A percentile compares a stretch with the other conserved stretches of the same genome.
These are phyloP conservation scores for Phytopythium ostracodes DNA, from an alignment of 352 stramenopile species.

Conservation along the genomic window DNA sequence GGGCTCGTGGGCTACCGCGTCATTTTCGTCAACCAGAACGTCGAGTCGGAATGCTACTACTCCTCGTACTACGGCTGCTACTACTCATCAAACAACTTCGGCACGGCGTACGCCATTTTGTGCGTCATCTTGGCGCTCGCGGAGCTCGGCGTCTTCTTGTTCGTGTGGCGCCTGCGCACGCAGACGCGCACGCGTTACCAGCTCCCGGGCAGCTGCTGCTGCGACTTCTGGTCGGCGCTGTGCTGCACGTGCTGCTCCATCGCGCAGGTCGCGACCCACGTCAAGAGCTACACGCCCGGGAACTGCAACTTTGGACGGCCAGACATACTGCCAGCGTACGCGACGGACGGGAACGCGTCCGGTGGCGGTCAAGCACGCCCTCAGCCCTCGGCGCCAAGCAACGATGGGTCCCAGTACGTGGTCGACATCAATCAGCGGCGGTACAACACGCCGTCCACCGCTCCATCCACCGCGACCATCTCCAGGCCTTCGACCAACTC, in stretches of 20 bases:
- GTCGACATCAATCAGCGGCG: neutral
- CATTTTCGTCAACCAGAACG: neutral
- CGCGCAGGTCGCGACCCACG: slow-evolving; percentile 49
- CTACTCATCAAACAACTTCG: neutral
- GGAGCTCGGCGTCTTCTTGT: slow-evolving; percentile 1
- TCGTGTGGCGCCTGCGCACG: slow-evolving; percentile 35
- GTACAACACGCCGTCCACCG: slow-evolving; percentile 2
- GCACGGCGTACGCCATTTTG: slow-evolving; percentile 2
- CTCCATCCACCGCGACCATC: neutral
- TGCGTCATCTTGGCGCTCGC: neutral
- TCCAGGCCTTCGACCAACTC: slow-evolving; percentile 5
- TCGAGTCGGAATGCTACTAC: neutral
- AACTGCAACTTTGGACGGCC: slow-evolving; percentile 38
- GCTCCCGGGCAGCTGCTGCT: slow-evolving; percentile 33
- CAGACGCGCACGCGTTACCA: slow-evolving; percentile 32
- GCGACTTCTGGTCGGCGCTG: slow-evolving; percentile 28
- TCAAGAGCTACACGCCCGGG: slow-evolving; percentile 44
- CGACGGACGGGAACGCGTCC: neutral
- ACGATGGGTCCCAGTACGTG: neutral
- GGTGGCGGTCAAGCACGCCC: neutral
- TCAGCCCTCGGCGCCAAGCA: neutral
- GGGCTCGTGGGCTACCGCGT: neutral
- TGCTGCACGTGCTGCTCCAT: slow-evolving; percentile 48
- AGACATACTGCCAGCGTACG: slow-evolving; percentile 24
- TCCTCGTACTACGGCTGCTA: neutral